Base-by-base conservation (phyloP, 78 protist species). In the Polysphondylium violaceum region DNA sequence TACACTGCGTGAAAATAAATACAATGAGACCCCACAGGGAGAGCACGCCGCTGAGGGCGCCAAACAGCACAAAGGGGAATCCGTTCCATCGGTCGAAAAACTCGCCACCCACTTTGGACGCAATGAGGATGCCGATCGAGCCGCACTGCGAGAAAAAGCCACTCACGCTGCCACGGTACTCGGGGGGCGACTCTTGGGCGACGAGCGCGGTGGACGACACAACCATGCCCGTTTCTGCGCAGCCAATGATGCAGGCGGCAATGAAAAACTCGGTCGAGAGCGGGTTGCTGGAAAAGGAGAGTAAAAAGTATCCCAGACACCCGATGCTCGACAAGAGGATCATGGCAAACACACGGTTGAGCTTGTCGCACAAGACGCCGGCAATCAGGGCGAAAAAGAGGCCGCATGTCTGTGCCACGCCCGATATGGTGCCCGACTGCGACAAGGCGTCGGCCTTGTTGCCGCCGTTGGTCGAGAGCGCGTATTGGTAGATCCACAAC, bases 211-310 rank as follows among this genome's bases (percentile, higher is more conserved):
- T 83, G 12, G 79, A 69, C 11, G 79, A 69, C 2, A 83, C 90
- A 21, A 83, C 90, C 90, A 83, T 83, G 11, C 90, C 90, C 29
- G 90, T 83, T 61, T 83, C 90, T 16, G 90, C 72, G n/a, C 90
- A 83, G 3, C 90, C 90, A 41, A 83, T 83, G 58, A 83, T 83
- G 44, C 90, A 83, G 1, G 90, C 64, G 29, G 74, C 76, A 19
- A 83, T 50, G 11, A 83, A 51, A 23, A 83, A 83, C 27, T 31
- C 17, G 8, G 56, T 36, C 2, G 77, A 14, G 2, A 83, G 65
- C 5, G 90, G 90, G 23, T 69, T 55, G 0, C 9, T 41, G n/a
- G 63, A 58, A 47, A 83, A 83, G 25, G 90, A 76, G n/a, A 83
- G 36, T 14, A 83, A 3, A 59, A 69, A 83, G 38, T 83, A 83